A percentile compares a stretch with the other conserved stretches of the same genome.
Evolutionary conservation across 2,329 filamentous ascomycete species (phyloP).

Genomic region (Emydomyces testavorans): DNA sequence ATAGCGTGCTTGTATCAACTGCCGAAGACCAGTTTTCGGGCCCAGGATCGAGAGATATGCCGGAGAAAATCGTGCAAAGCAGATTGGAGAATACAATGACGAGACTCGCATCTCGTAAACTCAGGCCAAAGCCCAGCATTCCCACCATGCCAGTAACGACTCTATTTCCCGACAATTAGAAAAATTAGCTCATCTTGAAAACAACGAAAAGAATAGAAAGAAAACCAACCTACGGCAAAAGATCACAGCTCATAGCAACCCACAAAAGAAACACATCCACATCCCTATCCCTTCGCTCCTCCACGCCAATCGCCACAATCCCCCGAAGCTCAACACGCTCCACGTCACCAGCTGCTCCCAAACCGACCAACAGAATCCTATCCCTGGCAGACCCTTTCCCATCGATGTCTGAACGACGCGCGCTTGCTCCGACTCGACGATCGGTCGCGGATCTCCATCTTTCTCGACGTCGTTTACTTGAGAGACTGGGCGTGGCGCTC

Average conservation of each 20-base stretch:
- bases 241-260: slow-evolving; percentile 47
- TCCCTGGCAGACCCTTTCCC: background rate
- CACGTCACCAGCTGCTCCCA: slow-evolving; percentile 18
- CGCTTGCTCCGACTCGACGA: background rate
- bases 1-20: slow-evolving; percentile 24
- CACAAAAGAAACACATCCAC: slow-evolving; percentile 45
- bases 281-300: slow-evolving; percentile 43
- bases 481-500: background rate
- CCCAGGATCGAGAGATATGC: slow-evolving; percentile 21
- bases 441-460: slow-evolving; percentile 3
- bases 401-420: background rate
- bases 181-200: background rate
- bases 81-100: slow-evolving; percentile 25
- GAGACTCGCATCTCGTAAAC: slow-evolving; percentile 14
- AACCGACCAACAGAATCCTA: slow-evolving; percentile 11
- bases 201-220: background rate
- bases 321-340: slow-evolving; percentile 46
- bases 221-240: slow-evolving; percentile 42
- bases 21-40: slow-evolving; percentile 24
- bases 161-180: slow-evolving; percentile 1
- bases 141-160: slow-evolving; percentile 17
- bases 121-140: slow-evolving; percentile 15
- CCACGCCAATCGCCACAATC: slow-evolving; percentile 45
- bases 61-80: slow-evolving; percentile 19
- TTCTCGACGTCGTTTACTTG: slow-evolving; percentile 2